Evolutionary conservation across 345 rosid species (phyloP).

Genomic region (Acer yangbiense): DNA sequence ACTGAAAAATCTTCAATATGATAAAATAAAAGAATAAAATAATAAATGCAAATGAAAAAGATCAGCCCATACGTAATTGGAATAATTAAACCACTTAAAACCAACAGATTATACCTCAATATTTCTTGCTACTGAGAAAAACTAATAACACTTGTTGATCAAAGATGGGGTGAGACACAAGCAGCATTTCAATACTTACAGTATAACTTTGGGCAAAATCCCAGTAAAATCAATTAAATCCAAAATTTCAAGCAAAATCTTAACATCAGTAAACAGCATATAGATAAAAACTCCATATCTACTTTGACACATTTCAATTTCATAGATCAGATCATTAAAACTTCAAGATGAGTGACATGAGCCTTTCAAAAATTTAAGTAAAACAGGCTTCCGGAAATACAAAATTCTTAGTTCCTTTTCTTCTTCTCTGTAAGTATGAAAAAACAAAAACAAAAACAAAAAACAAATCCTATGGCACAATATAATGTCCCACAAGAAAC

Average conservation of each 20-base stretch:
- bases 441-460: neutral
- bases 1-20: neutral
- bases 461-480: neutral
- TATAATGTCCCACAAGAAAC: neutral
- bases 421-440: neutral
- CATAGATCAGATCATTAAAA: neutral
- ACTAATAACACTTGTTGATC: neutral
- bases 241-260: neutral
- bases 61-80: neutral
- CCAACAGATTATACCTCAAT: neutral
- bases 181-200: neutral
- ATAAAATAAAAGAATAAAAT: neutral
- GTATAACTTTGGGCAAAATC: neutral
- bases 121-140: neutral
- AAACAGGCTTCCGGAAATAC: neutral
- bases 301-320: neutral
- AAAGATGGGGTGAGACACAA: neutral
- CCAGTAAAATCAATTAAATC: neutral
- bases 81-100: slow-evolving; percentile 5
- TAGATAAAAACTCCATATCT: neutral
- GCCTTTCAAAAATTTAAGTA: neutral
- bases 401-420: neutral
- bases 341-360: neutral
- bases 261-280: neutral
- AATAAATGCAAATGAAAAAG: neutral